Evolutionary conservation across 225 moss, liverwort and hornwort genomes (phyloP).

Genomic region (Pseudoscleropodium purum): DNA sequence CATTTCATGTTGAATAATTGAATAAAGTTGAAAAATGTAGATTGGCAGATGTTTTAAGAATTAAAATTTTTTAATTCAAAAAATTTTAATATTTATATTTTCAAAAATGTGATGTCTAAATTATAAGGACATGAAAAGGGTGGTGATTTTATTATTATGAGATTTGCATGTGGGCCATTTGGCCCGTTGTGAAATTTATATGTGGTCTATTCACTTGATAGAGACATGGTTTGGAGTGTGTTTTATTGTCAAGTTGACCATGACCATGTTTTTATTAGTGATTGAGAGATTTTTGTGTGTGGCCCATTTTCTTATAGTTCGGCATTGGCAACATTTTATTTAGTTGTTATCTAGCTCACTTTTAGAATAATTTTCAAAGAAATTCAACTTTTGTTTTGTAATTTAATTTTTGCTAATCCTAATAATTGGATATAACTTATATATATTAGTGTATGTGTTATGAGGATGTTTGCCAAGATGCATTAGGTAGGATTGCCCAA

Average conservation of each 20-base stretch:
- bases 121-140: neutral
- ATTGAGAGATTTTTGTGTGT: neutral
- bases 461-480: neutral
- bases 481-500: rapidly evolving
- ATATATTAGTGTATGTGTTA: neutral
- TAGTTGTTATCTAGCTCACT: rapidly evolving
- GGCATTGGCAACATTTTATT: neutral
- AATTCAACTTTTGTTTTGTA: neutral
- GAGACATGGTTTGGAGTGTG: neutral
- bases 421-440: neutral
- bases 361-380: rapidly evolving
- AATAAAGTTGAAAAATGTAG: neutral
- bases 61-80: no score
- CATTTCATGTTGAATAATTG: neutral
- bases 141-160: neutral
- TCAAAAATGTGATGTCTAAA: rapidly evolving
- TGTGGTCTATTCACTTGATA: neutral
- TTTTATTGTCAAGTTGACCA: neutral
- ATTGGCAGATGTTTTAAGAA: rapidly evolving
- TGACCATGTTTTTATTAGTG: neutral
- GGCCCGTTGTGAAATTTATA: no score
- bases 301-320: neutral
- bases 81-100: no score
- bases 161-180: no score
- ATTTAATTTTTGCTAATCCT: neutral